Base-by-base conservation (phyloP, 352 stramenopile species). In the Phytophthora hybrid region DNA sequence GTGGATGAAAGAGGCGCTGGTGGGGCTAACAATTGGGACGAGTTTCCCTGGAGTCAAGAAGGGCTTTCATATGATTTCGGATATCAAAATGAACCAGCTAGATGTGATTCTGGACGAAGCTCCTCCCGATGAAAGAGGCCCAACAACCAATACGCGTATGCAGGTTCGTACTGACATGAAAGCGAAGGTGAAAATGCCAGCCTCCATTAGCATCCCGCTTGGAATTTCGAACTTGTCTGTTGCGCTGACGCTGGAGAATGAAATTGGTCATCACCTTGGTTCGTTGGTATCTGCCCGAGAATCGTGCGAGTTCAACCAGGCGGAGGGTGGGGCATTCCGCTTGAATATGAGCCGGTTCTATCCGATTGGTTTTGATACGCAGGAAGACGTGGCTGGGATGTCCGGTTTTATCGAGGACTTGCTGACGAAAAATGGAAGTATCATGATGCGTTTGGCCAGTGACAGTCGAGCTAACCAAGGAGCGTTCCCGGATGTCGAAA, bases 281-380 rank as follows among this genome's bases (percentile, higher is more conserved):
- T 74, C 66, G n/a, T 72, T 95, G 11, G 70, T 76, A 14, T 93
- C 86, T 29, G 70, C 58, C 4, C 75, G 84, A 19, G 88, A 95
- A 58, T 49, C 52, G 1, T 95, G 88, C 54, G 71, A 89, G 34
- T 95, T 88, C 65, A 89, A 91, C 57, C 85, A 92, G 61, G 63
- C 77, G 6, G 75, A 81, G 13, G 80, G 62, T 37, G 85, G 83
- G 14, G 76, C 78, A 16, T 95, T 95, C 59, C 82, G 79, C 3
- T 74, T 95, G 46, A 93, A 95, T 46, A 93, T 95, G 88, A 85
- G 71, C 13, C 66, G 81, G 10, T 93, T 78, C 57, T 95, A 95
- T 55, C 73, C 84, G 16, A 83, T 94, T 51, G 67, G 74, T 18
- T 92, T 94, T 60, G 31, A 73, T 5, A 74, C 71, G 13, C 29